phyloP scores from a whole-genome alignment of 805 yeast species.

The Candida argentea region DNA sequence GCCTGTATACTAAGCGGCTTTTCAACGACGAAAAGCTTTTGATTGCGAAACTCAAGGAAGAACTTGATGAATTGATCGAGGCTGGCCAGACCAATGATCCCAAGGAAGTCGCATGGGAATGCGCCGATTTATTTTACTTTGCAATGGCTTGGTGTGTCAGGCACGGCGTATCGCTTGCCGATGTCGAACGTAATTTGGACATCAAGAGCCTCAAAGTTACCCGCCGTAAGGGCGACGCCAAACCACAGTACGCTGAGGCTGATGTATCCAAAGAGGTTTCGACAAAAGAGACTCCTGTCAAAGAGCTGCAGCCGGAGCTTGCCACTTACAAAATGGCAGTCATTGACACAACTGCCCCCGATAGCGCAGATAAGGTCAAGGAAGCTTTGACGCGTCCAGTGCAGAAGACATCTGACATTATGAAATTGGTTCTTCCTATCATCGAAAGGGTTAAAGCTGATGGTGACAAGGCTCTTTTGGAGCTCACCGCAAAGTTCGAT shows the following conservation, averaged over 20 bases:
- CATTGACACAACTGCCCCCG: constrained; percentile 27
- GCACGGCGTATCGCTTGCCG: constrained; percentile 69
- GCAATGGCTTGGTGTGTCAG: constrained; percentile 46
- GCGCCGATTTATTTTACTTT: constrained; percentile 75
- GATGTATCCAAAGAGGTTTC: constrained; percentile 20
- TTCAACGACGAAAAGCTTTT: constrained; percentile 70
- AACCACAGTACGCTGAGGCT: constrained; percentile 74
- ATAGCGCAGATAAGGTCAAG: constrained; percentile 35
- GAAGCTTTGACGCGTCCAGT: constrained; percentile 85
- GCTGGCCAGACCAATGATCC: constrained; percentile 38
- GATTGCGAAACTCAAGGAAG: constrained; percentile 85
- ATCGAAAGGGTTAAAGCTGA: constrained; percentile 62
- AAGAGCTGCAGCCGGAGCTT: constrained; percentile 14
- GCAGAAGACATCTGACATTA: constrained; percentile 84
- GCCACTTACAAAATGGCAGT: constrained; percentile 40
- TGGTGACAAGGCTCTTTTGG: constrained; percentile 87
- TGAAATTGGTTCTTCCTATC: constrained; percentile 88
- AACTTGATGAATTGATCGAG: constrained; percentile 90
- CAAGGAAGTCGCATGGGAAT: constrained; percentile 81
- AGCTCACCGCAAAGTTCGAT: constrained; percentile 85
- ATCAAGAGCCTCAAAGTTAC: constrained; percentile 78
- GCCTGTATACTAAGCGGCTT: constrained; percentile 88
- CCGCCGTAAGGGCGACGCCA: constrained; percentile 94
- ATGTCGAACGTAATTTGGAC: constrained; percentile 78
- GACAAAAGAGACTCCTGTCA: constrained; percentile 5